A percentile compares a stretch with the other conserved stretches of the same genome.
Evolutionary conservation across 176 grass and related monocot genomes (phyloP).

Genomic region (Ampelocalamus luodianensis): DNA sequence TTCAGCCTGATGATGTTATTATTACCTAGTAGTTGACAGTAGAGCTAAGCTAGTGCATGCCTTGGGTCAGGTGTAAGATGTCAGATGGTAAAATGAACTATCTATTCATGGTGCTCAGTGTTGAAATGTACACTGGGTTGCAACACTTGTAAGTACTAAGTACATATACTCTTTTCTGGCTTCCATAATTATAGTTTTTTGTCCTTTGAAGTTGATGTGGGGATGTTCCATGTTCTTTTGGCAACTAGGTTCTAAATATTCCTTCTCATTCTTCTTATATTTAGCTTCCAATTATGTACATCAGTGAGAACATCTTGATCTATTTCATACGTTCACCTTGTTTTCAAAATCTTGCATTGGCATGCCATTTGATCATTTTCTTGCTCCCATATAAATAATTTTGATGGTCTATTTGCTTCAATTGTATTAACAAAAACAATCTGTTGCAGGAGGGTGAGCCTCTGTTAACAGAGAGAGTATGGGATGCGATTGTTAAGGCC

Average conservation of each 20-base stretch:
- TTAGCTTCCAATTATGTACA: not conserved
- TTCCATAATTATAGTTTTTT: not conserved
- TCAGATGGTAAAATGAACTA: not conserved
- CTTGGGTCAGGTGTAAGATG: constrained; percentile 23
- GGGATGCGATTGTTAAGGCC: constrained; percentile 96
- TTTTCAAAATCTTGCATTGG: constrained; percentile 13
- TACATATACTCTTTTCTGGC: constrained; percentile 11
- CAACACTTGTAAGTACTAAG: not conserved
- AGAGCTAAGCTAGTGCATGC: constrained; percentile 7
- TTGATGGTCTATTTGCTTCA: constrained; percentile 1
- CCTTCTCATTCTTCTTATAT: constrained; percentile 6
- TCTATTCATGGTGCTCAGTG: constrained; percentile 3
- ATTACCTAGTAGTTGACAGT: not conserved
- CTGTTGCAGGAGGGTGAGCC: constrained; percentile 87
- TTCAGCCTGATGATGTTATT: not conserved
- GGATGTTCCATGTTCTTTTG: constrained; percentile 5
- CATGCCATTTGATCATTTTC: not conserved
- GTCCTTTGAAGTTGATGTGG: not conserved
- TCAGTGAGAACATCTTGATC: not conserved
- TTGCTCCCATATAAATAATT: constrained; percentile 14
- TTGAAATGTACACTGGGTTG: constrained; percentile 1
- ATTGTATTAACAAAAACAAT: constrained; percentile 21
- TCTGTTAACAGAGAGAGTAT: constrained; percentile 93
- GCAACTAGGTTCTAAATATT: not conserved
- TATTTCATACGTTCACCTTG: constrained; percentile 7